Conservation (phyloP, 108 stramenopile genomes). For the Licmophora abbreviata region DNA sequence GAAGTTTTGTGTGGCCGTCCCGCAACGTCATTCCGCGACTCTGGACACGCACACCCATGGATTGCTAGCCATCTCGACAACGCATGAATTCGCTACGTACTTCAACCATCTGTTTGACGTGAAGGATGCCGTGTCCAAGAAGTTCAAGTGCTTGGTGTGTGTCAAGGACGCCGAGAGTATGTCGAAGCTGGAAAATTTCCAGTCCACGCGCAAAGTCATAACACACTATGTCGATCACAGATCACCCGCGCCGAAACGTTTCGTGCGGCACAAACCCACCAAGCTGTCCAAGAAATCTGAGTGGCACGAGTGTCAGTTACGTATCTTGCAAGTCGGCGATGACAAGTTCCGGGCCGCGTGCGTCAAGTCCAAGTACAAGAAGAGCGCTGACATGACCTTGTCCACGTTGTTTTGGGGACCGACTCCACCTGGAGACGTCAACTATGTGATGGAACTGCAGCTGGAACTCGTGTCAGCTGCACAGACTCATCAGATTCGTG, state of each 20-base stretch:
- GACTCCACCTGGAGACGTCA: conserved; percentile 11
- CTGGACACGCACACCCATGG: conserved; percentile 33
- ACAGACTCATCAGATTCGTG: conserved; percentile 37
- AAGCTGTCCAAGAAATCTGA: not conserved
- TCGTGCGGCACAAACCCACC: conserved; percentile 26
- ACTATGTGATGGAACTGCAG: conserved; percentile 31
- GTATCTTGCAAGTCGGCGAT: conserved; percentile 21
- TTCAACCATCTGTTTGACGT: conserved; percentile 7
- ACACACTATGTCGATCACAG: conserved; percentile 27
- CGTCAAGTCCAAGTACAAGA: conserved; percentile 20
- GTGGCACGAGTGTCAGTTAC: conserved; percentile 29
- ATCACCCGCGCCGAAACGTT: conserved; percentile 30
- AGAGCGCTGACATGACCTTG: not conserved
- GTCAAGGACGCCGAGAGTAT: conserved; percentile 30
- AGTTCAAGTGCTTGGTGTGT: conserved; percentile 32
- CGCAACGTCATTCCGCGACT: too few relatives aligned
- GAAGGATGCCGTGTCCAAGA: conserved; percentile 6
- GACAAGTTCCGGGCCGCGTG: conserved; percentile 26
- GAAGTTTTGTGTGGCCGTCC: conserved; percentile 21
- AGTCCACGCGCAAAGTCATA: conserved; percentile 6
- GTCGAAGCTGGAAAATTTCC: conserved; percentile 25
- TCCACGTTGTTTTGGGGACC: conserved; percentile 20
- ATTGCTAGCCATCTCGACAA: conserved; percentile 21
- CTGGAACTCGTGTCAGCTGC: conserved; percentile 31
- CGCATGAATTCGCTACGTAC: conserved; percentile 30